These are phyloP conservation scores for Lenzites betulinus DNA, from an alignment of 768 basidiomycete species.

Conservation along the genomic window DNA sequence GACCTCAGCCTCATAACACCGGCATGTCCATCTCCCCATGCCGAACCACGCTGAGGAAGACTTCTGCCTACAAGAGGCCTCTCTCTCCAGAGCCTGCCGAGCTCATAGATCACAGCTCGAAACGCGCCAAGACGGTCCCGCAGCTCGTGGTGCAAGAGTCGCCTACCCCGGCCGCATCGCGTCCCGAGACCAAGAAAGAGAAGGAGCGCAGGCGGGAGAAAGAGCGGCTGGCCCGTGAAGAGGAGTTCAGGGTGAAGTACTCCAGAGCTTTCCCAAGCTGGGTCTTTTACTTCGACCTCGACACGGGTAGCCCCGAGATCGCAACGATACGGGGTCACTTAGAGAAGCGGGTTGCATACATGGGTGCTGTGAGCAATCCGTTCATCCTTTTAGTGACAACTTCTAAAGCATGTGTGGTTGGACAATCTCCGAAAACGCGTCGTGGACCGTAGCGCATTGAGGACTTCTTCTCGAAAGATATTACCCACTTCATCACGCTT, in stretches of 20 bases:
- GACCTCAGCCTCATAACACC: constrained; percentile 39
- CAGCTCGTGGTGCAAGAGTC: constrained; percentile 9
- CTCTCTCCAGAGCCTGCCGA: constrained; percentile 54
- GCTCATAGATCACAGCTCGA: constrained; percentile 32
- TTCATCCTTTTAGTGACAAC: neutral
- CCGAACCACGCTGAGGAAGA: constrained; percentile 28
- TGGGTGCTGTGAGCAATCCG: constrained; percentile 74
- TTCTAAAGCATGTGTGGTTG: neutral
- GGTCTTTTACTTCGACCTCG: constrained; percentile 84
- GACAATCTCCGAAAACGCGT: neutral
- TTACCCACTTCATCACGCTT: constrained; percentile 84
- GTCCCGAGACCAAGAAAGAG: constrained; percentile 43
- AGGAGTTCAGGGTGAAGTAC: constrained; percentile 84
- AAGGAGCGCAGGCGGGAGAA: constrained; percentile 49
- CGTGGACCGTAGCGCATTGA: constrained; percentile 63
- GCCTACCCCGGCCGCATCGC: constrained; percentile 21
- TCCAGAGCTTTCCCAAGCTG: constrained; percentile 80
- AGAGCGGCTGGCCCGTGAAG: constrained; percentile 45
- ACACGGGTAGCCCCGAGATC: constrained; percentile 43
- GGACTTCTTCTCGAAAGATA: constrained; percentile 82
- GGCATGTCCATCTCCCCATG: constrained; percentile 36
- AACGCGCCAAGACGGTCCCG: constrained; percentile 45
- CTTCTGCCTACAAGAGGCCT: constrained; percentile 45
- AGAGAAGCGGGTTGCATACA: constrained; percentile 56
- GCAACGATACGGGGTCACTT: constrained; percentile 44